Evolutionary conservation across 371 early-diverging fungal genomes (phyloP).

Genomic region (Mucor mucedo): DNA sequence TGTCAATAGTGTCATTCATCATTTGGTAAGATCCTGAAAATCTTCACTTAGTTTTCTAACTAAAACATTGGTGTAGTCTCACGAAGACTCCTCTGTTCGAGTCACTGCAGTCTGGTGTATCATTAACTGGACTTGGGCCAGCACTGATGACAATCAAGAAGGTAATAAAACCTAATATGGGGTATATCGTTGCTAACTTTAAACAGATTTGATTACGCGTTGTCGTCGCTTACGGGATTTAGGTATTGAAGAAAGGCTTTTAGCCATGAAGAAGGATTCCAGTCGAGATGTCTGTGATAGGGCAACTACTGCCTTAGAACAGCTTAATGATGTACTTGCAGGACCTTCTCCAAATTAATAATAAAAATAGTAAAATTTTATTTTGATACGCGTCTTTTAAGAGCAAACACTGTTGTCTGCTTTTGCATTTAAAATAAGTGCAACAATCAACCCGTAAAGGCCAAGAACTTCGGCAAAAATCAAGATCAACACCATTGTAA

Average conservation of each 20-base stretch:
- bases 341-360: conserved; percentile 17
- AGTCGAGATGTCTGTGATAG: conserved; percentile 78
- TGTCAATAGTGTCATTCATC: conserved; percentile 56
- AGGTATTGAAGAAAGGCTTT: conserved; percentile 68
- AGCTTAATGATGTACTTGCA: conserved; percentile 42
- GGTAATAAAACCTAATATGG: conserved; percentile 26
- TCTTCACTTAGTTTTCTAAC: too few relatives aligned
- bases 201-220: conserved; percentile 26
- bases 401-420: conserved; percentile 54
- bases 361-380: not conserved
- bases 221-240: conserved; percentile 42
- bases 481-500: conserved; percentile 84
- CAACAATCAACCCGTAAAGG: conserved; percentile 89
- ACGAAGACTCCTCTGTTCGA: conserved; percentile 69
- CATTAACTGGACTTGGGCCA: conserved; percentile 81
- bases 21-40: conserved; percentile 53
- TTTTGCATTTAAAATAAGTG: conserved; percentile 82
- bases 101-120: conserved; percentile 80
- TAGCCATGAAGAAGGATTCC: conserved; percentile 56
- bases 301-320: conserved; percentile 71
- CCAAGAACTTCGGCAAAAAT: conserved; percentile 96
- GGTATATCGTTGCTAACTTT: not conserved
- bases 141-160: conserved; percentile 61
- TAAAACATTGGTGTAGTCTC: conserved; percentile 43
- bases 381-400: not conserved